A percentile compares a stretch with the other conserved stretches of the same genome.
These are phyloP conservation scores for Curvularia verruculosa DNA, from an alignment of 2,329 filamentous ascomycete genomes.

Conservation along the genomic window DNA sequence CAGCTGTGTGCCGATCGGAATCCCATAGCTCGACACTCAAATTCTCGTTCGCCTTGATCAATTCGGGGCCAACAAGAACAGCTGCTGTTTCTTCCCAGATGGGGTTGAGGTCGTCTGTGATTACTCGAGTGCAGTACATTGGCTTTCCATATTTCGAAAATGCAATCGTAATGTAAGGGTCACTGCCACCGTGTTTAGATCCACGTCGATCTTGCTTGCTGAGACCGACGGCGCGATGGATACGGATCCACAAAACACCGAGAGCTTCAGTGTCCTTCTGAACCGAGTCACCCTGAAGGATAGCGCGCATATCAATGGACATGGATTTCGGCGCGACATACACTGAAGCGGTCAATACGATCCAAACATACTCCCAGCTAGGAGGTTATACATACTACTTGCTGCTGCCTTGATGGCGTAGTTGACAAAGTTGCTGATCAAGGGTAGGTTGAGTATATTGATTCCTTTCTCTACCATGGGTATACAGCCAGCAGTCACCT, in stretches of 20 bases:
- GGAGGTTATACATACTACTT: constrained; percentile 51
- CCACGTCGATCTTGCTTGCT: constrained; percentile 90
- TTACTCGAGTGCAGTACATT: constrained; percentile 96
- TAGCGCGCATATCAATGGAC: constrained; percentile 87
- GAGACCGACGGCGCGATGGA: constrained; percentile 83
- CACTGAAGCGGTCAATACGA: constrained; percentile 55
- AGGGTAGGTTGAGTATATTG: constrained; percentile 86
- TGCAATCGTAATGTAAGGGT: constrained; percentile 92
- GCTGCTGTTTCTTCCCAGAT: constrained; percentile 89
- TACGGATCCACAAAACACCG: constrained; percentile 89
- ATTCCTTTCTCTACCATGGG: constrained; percentile 91
- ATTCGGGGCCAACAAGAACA: constrained; percentile 82
- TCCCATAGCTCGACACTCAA: constrained; percentile 96
- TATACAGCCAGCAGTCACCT: constrained; percentile 85
- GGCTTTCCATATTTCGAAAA: constrained; percentile 98
- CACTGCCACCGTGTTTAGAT: constrained; percentile 83
- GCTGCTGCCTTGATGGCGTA: constrained; percentile 88
- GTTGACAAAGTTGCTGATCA: constrained; percentile 97
- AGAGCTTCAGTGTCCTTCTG: constrained; percentile 86
- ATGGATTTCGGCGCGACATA: constrained; percentile 95
- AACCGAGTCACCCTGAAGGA: constrained; percentile 89
- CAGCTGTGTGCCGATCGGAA: constrained; percentile 87
- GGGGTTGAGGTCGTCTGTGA: constrained; percentile 91
- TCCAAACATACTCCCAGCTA: too few relatives aligned
- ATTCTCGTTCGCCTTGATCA: constrained; percentile 93